phyloP scores from a whole-genome alignment of 148 eudicot species.

The Chenopodium album region DNA sequence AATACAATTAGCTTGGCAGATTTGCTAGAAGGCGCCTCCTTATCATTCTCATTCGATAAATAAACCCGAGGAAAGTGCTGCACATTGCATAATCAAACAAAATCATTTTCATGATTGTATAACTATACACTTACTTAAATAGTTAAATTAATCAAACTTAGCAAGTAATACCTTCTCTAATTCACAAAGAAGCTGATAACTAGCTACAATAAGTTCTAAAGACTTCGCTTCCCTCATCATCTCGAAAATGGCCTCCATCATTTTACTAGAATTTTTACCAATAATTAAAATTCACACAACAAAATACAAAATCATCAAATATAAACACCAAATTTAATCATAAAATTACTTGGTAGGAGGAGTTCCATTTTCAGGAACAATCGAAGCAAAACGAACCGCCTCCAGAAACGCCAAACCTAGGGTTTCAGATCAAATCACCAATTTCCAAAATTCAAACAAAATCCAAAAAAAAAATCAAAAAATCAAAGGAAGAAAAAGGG shows the following conservation, averaged over 20 bases:
- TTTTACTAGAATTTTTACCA: conserved; percentile 40
- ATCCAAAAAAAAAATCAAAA: background rate
- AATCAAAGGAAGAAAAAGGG: background rate
- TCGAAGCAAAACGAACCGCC: conserved; percentile 71
- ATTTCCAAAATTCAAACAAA: background rate
- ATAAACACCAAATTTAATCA: background rate
- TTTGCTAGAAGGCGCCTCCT: conserved; percentile 27
- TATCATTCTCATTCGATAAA: conserved; percentile 30
- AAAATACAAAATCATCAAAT: background rate
- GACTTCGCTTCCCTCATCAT: conserved; percentile 72
- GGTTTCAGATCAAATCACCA: conserved; percentile 8
- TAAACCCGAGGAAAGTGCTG: conserved; percentile 72
- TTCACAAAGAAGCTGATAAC: conserved; percentile 69
- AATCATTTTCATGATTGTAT: background rate
- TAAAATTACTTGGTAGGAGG: conserved; percentile 64
- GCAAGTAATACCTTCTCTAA: conserved; percentile 58
- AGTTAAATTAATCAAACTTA: background rate
- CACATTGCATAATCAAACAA: conserved; percentile 10
- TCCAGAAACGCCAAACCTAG: conserved; percentile 71
- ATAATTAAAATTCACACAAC: conserved; percentile 20
- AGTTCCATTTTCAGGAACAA: conserved; percentile 50
- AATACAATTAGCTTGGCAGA: conserved; percentile 42
- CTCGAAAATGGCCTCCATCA: conserved; percentile 66
- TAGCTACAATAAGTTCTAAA: conserved; percentile 63
- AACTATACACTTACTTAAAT: background rate